A percentile compares a stretch with the other conserved stretches of the same genome.
Evolutionary conservation across 2,329 filamentous ascomycete species (phyloP).

Genomic region (Penicillium thymicola): DNA sequence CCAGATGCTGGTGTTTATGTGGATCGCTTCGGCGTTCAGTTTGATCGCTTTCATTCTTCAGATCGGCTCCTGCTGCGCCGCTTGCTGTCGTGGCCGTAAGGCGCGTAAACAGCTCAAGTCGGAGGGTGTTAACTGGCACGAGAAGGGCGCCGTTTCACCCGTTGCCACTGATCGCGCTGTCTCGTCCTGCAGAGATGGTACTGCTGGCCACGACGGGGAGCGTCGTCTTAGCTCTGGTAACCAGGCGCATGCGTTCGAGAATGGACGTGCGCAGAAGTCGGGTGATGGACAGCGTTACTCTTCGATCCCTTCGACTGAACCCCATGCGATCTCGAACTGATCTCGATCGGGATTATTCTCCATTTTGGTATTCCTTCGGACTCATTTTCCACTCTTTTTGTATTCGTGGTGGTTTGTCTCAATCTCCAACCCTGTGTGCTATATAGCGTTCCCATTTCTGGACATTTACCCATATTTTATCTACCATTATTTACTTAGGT

Average conservation of each 20-base stretch:
- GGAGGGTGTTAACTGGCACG: slow-evolving; percentile 15
- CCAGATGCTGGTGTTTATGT: slow-evolving; percentile 85
- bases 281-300: not conserved
- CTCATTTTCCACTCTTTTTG: not conserved
- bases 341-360: not conserved
- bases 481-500: not conserved
- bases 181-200: not conserved
- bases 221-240: not conserved
- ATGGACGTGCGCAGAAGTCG: not conserved
- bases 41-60: slow-evolving; percentile 71
- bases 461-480: not conserved
- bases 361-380: not conserved
- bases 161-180: not conserved
- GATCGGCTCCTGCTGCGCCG: slow-evolving; percentile 71
- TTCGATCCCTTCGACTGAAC: slow-evolving; percentile 2
- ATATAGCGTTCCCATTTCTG: not conserved
- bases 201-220: not conserved
- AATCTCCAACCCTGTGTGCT: not conserved
- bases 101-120: slow-evolving; percentile 34
- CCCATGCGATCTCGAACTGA: slow-evolving; percentile 3
- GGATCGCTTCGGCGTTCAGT: slow-evolving; percentile 68
- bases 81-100: slow-evolving; percentile 42
- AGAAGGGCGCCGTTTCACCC: slow-evolving; percentile 9
- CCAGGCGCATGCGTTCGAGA: not conserved
- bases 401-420: not conserved